A percentile compares a stretch with the other conserved stretches of the same genome.
Evolutionary conservation across 2,329 filamentous ascomycete genomes (phyloP).

Genomic region (Metarhizium guizhouense): DNA sequence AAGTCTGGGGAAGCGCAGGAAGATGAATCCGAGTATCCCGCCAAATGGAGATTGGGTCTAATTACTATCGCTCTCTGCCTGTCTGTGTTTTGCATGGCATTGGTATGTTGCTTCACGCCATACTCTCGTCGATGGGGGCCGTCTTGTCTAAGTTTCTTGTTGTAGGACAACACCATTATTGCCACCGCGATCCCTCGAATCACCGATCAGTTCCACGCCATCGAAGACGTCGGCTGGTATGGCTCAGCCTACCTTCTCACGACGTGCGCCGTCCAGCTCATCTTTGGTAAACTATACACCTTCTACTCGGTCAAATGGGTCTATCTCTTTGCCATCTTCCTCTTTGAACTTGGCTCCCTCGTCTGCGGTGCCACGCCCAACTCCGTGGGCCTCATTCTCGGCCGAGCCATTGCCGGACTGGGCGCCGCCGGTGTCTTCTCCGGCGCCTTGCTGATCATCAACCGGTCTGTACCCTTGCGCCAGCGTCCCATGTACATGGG

Average conservation of each 20-base stretch:
- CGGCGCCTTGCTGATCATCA: slow-evolving; percentile 33
- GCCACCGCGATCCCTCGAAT: slow-evolving; percentile 25
- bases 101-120: slow-evolving; percentile 1
- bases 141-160: not conserved
- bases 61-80: slow-evolving; percentile 8
- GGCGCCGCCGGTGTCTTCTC: slow-evolving; percentile 38
- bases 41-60: slow-evolving; percentile 4
- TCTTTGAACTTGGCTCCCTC: slow-evolving; percentile 22
- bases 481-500: slow-evolving; percentile 28
- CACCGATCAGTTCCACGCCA: slow-evolving; percentile 12
- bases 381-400: slow-evolving; percentile 24
- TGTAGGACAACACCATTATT: slow-evolving; percentile 28
- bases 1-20: not conserved
- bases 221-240: slow-evolving; percentile 9
- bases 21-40: slow-evolving; percentile 3
- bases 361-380: slow-evolving; percentile 22
- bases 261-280: slow-evolving; percentile 26
- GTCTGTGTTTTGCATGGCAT: slow-evolving; percentile 7
- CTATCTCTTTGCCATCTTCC: slow-evolving; percentile 15
- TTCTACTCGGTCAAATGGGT: slow-evolving; percentile 24
- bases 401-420: slow-evolving; percentile 25
- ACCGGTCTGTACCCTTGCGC: slow-evolving; percentile 25
- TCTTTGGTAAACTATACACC: slow-evolving; percentile 33
- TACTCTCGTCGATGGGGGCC: not conserved
- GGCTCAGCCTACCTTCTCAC: slow-evolving; percentile 25